These are phyloP conservation scores for Adansonia rubrostipa DNA, from an alignment of 441 rosid species.

Conservation along the genomic window DNA sequence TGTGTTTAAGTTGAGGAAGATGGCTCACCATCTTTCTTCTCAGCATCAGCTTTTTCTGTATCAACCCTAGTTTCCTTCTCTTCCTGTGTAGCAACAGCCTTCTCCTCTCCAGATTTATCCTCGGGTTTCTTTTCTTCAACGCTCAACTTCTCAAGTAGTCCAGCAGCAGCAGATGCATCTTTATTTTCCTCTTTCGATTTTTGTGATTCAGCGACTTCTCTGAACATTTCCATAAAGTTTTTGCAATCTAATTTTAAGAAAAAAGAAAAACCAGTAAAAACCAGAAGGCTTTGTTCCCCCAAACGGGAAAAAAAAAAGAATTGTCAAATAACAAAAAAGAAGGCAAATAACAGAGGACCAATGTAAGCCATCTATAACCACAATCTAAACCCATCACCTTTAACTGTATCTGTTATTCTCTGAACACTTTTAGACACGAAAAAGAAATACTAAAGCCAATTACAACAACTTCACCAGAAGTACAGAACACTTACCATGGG, in stretches of 20 bases:
- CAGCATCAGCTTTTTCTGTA: constrained; percentile 40
- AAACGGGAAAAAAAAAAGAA: not conserved
- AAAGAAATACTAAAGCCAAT: not conserved
- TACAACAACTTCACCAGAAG: too few relatives aligned
- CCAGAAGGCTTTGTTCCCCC: not conserved
- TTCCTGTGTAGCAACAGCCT: constrained; percentile 37
- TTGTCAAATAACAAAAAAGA: not conserved
- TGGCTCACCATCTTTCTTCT: constrained; percentile 53
- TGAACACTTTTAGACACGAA: not conserved
- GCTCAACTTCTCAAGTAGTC: constrained; percentile 66
- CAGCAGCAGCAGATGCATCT: constrained; percentile 70
- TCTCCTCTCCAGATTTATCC: constrained; percentile 46
- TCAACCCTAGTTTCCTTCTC: constrained; percentile 43
- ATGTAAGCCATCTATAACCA: not conserved
- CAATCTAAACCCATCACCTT: not conserved
- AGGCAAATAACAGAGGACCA: not conserved
- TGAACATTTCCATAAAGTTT: constrained; percentile 68
- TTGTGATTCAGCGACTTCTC: constrained; percentile 71
- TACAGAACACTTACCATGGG: not conserved
- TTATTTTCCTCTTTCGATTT: constrained; percentile 61
- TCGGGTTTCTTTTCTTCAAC: constrained; percentile 59
- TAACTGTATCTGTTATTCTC: not conserved
- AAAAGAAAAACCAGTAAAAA: not conserved
- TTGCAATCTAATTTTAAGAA: constrained; percentile 61
- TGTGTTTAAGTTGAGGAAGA: constrained; percentile 50